Percentiles rank a stretch among this genome's conserved stretches.
phyloP scores from a whole-genome alignment of 768 basidiomycete species.

The Zangia roseola region DNA sequence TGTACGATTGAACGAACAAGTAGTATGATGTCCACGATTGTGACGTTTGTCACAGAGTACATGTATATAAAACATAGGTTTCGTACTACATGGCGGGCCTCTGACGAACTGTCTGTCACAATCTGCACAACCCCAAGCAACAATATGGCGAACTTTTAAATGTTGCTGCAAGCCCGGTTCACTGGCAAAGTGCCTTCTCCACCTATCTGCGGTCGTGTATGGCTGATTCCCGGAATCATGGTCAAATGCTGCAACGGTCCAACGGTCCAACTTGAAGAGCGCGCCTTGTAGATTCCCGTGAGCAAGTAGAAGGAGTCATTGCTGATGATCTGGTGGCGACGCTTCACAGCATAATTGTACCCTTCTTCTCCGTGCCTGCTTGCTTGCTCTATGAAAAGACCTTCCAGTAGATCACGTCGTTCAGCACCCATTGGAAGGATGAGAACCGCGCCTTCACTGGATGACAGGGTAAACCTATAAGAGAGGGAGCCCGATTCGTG shows the following conservation, averaged over 20 bases:
- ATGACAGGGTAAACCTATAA: slow-evolving; percentile 14
- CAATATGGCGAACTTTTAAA: no score
- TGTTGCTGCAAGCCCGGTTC: no score
- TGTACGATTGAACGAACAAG: no score
- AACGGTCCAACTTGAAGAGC: no score
- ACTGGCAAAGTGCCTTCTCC: neutral
- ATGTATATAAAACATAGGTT: no score
- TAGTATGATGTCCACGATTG: no score
- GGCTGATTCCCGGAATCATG: neutral
- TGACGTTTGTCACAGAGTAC: no score
- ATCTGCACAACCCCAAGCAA: no score
- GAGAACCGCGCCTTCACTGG: slow-evolving; percentile 31
- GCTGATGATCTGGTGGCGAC: slow-evolving; percentile 10
- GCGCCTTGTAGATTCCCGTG: slow-evolving; percentile 2
- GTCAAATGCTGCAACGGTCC: slow-evolving; percentile 27
- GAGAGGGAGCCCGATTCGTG: neutral
- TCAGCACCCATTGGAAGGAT: slow-evolving; percentile 32
- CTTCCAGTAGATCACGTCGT: slow-evolving; percentile 22
- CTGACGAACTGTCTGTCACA: no score
- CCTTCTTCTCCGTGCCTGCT: slow-evolving; percentile 24
- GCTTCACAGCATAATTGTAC: slow-evolving; percentile 24
- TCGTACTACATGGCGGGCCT: no score
- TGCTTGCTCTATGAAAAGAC: slow-evolving; percentile 18
- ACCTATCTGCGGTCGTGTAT: neutral
- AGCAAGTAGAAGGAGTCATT: slow-evolving; percentile 31